Conservation (phyloP, 352 stramenopile species). For the Globisporangium spiculum region DNA sequence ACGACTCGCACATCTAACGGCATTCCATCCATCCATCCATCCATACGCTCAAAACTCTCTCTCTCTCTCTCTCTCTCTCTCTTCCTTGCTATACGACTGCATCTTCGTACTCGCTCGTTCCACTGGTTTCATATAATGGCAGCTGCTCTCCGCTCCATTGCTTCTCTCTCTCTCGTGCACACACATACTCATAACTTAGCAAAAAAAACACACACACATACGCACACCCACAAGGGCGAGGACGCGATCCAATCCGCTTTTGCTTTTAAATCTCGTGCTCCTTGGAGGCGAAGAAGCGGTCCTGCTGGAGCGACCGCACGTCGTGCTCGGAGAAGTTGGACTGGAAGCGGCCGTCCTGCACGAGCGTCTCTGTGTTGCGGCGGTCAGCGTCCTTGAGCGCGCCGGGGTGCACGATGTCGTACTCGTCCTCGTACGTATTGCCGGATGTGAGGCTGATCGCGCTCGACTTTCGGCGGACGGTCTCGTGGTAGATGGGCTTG, state of each 20-base stretch:
- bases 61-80: not conserved
- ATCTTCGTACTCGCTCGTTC: not conserved
- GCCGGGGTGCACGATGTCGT: conserved; percentile 68
- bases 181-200: conserved; percentile 7
- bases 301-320: conserved; percentile 28
- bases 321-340: conserved; percentile 57
- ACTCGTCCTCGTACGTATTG: conserved; percentile 45
- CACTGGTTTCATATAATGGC: conserved; percentile 1
- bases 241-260: not conserved
- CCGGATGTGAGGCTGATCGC: conserved; percentile 11
- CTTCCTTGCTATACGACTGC: not conserved
- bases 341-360: conserved; percentile 55
- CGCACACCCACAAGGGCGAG: not conserved
- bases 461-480: not conserved
- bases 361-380: conserved; percentile 69
- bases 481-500: conserved; percentile 13
- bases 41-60: not conserved
- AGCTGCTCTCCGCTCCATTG: conserved; percentile 1
- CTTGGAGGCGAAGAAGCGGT: conserved; percentile 17
- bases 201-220: not conserved
- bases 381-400: conserved; percentile 52
- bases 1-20: not conserved
- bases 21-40: not conserved
- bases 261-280: conserved; percentile 16
- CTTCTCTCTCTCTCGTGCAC: conserved; percentile 2